A percentile compares a stretch with the other conserved stretches of the same genome.
phyloP scores from a whole-genome alignment of 2,329 filamentous ascomycete species.

The Piedraia hortae region DNA sequence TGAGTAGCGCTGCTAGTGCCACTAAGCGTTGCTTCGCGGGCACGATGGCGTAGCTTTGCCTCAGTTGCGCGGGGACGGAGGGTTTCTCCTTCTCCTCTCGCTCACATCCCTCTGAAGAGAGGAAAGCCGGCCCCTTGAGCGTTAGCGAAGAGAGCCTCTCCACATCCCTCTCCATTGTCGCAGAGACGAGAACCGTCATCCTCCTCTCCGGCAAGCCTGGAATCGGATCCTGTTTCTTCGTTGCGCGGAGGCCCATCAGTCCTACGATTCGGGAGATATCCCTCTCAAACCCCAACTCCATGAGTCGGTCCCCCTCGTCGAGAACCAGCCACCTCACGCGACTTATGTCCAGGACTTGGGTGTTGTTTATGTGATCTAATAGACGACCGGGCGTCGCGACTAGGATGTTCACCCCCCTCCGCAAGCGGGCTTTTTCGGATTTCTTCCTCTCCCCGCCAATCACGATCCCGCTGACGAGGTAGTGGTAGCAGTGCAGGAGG shows the following conservation, averaged over 20 bases:
- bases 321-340: conserved; percentile 82
- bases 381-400: conserved; percentile 83
- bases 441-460: conserved; percentile 46
- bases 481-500: conserved; percentile 66
- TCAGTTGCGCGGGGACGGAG: conserved; percentile 70
- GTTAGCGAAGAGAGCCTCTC: conserved; percentile 85
- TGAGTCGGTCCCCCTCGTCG: conserved; percentile 89
- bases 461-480: conserved; percentile 76
- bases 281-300: conserved; percentile 93
- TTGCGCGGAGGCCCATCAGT: conserved; percentile 40
- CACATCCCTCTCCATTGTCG: conserved; percentile 94
- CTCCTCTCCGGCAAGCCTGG: conserved; percentile 44
- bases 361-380: conserved; percentile 78
- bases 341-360: conserved; percentile 62
- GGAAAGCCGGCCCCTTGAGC: conserved; percentile 70
- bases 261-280: conserved; percentile 70
- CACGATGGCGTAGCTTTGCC: conserved; percentile 69
- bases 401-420: conserved; percentile 86
- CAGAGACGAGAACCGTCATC: conserved; percentile 76
- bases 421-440: conserved; percentile 70
- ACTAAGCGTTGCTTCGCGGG: conserved; percentile 79
- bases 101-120: conserved; percentile 37
- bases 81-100: conserved; percentile 29
- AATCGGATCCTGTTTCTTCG: conserved; percentile 32
- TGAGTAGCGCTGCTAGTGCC: conserved; percentile 57